Conservation (phyloP, 179 eudicot species). For the Pouteria campechiana region DNA sequence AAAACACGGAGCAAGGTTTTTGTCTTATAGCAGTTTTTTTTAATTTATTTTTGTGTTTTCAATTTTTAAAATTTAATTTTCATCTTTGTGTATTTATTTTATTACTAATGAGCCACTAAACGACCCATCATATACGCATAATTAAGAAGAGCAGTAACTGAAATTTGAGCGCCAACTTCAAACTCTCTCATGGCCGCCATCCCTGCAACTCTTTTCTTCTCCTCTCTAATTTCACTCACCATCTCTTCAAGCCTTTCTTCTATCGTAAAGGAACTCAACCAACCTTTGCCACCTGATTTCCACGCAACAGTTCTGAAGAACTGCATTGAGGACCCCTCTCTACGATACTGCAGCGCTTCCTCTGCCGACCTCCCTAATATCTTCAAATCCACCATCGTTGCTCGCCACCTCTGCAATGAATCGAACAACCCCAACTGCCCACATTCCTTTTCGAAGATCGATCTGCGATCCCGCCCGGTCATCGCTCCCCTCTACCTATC, state of each 20-base stretch:
- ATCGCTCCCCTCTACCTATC: slow-evolving; percentile 23
- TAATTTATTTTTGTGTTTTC: too few relatives aligned
- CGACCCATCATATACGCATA: too few relatives aligned
- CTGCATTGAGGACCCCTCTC: slow-evolving; percentile 15
- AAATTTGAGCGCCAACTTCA: background rate
- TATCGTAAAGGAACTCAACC: slow-evolving; percentile 19
- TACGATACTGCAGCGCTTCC: slow-evolving; percentile 17
- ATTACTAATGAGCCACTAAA: too few relatives aligned
- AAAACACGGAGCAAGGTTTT: too few relatives aligned
- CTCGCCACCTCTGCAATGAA: slow-evolving; percentile 22
- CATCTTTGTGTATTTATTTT: too few relatives aligned
- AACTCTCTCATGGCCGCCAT: slow-evolving; percentile 10
- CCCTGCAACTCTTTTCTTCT: slow-evolving; percentile 6
- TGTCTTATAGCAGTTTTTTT: too few relatives aligned
- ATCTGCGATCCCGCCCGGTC: slow-evolving; percentile 15
- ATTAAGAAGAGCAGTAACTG: too few relatives aligned
- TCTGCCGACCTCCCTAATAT: slow-evolving; percentile 14
- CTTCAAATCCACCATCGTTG: slow-evolving; percentile 24
- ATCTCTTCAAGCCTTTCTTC: slow-evolving; percentile 5
- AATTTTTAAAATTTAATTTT: too few relatives aligned
- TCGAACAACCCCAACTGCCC: slow-evolving; percentile 22
- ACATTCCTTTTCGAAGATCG: slow-evolving; percentile 13
- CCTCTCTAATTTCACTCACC: background rate
- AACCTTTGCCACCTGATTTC: slow-evolving; percentile 27
- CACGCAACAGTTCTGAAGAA: slow-evolving; percentile 18